Evolutionary conservation across 148 eudicot species (phyloP).

Genomic region (Salicornia ramosissima): DNA sequence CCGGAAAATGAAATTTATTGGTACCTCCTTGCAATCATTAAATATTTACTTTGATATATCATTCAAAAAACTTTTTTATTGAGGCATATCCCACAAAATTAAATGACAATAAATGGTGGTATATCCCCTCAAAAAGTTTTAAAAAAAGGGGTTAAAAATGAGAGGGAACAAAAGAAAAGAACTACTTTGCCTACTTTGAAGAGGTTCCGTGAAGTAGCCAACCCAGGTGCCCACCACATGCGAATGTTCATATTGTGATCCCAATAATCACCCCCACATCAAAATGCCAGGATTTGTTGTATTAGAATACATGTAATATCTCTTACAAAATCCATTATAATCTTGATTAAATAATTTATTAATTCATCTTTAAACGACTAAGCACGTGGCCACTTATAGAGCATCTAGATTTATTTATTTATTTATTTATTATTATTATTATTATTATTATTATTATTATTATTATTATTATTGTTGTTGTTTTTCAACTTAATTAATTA

Average conservation of each 20-base stretch:
- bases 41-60: no score
- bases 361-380: constrained; percentile 17
- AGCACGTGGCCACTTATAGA: constrained; percentile 29
- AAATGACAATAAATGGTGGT: no score
- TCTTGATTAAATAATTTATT: constrained; percentile 13
- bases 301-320: constrained; percentile 1
- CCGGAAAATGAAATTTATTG: no score
- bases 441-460: no score
- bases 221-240: constrained; percentile 24
- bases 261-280: constrained; percentile 11
- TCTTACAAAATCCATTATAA: constrained; percentile 18
- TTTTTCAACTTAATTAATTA: neutral
- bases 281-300: constrained; percentile 22
- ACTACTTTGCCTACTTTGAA: neutral
- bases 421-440: no score
- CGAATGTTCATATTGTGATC: neutral
- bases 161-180: neutral
- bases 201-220: constrained; percentile 19
- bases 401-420: constrained; percentile 21
- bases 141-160: no score
- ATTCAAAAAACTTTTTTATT: no score
- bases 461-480: no score
- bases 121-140: no score
- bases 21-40: no score
- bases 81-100: no score